phyloP scores from a whole-genome alignment of 148 eudicot species.

The Cornus suecica region DNA sequence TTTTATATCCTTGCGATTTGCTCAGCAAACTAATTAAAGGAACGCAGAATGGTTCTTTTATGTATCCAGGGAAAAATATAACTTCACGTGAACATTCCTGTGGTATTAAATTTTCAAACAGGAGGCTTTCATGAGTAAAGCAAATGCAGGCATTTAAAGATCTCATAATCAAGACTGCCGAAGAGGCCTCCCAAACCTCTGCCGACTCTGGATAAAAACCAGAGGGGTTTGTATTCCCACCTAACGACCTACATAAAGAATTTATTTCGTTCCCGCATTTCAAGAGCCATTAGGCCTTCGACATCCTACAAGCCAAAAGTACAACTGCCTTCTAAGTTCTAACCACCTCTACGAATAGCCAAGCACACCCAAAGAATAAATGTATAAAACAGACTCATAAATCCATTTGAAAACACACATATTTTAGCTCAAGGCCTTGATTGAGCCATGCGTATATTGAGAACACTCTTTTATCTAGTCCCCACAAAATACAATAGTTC shows the following conservation, averaged over 20 bases:
- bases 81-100: no score
- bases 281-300: neutral
- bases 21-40: no score
- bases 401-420: neutral
- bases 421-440: slow-evolving; percentile 1
- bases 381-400: neutral
- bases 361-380: neutral
- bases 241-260: neutral
- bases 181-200: neutral
- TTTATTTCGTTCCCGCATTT: no score
- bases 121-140: no score
- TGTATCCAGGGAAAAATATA: no score
- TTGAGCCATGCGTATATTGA: neutral
- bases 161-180: neutral
- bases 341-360: neutral
- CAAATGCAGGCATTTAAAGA: no score
- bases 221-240: neutral
- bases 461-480: neutral
- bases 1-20: no score
- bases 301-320: neutral
- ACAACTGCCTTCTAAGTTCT: neutral
- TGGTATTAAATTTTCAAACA: no score
- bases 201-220: neutral
- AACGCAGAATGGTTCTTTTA: no score
- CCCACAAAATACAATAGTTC: neutral